Base-by-base conservation (phyloP, 352 stramenopile genomes). In the Phytophthora pinifolia region DNA sequence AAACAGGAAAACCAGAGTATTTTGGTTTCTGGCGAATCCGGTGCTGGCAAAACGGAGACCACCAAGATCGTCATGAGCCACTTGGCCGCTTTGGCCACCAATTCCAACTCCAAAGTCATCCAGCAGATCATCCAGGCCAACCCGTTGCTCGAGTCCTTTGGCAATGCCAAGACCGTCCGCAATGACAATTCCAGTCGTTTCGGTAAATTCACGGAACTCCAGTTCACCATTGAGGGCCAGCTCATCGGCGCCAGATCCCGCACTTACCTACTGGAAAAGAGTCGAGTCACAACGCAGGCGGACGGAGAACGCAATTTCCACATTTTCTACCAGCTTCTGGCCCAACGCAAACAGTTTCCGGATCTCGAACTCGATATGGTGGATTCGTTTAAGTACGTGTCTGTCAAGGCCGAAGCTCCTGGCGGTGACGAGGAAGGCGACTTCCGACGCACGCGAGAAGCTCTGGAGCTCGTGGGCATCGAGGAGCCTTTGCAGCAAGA, bases 11-110 rank as follows among this genome's bases (percentile, higher is more conserved):
- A 98, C 71, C 96, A 99, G 69, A 97, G 88, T 33, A 97, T 99
- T 65, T 70, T 99, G 10, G 92, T 99, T 3, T 96, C 74, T 41
- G 96, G 96, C 30, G 96, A 99, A 65, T 97, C 84, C 10, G 96
- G 96, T 38, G 94, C 96, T 27, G 96, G 96, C 45, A 99, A 99
- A 69, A 99, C 96, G 0, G 94, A 98, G 72, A 98, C 95, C 9
- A 97, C 96, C 14, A 99, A 98, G 72, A 97, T 98, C 59, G 86
- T 97, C 45, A 96, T 98, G 85, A 92, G 83, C 43, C 94, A 98
- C 62, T 71, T 99, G 35, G 89, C 91, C 0, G 84, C 83, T 51
- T 41, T 97, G 37, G 80, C 82, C 18, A 72, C 78, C n/a, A 91
- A 92, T 39, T 74, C 70, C 25, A 87, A 89, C 49, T 90, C 80